Conservation (phyloP, 495 filamentous ascomycete species). For the Talaromyces adpressus region DNA sequence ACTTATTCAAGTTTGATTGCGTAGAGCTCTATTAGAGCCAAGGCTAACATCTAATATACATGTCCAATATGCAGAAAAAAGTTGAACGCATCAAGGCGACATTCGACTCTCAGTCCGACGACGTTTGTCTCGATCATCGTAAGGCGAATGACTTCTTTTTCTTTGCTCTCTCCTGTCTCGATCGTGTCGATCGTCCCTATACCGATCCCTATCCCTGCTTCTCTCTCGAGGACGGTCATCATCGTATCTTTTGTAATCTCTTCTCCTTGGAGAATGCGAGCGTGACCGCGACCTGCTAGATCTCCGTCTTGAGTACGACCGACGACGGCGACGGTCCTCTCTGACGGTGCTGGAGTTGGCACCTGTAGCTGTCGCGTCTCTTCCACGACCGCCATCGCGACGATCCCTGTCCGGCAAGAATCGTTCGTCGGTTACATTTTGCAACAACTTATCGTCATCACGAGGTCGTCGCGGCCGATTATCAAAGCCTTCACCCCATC, state of each 20-base stretch:
- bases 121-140: slow-evolving; percentile 61
- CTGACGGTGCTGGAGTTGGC: slow-evolving; percentile 44
- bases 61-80: background rate
- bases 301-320: slow-evolving; percentile 17
- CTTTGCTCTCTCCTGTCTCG: slow-evolving; percentile 29
- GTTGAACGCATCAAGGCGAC: background rate
- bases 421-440: slow-evolving; percentile 56
- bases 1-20: background rate
- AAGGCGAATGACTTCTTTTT: slow-evolving; percentile 60
- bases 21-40: background rate
- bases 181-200: slow-evolving; percentile 37
- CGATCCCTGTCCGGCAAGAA: slow-evolving; percentile 57
- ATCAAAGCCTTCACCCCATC: slow-evolving; percentile 61
- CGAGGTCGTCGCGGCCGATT: slow-evolving; percentile 29
- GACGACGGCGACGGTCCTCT: slow-evolving; percentile 21
- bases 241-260: slow-evolving; percentile 20
- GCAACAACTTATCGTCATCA: slow-evolving; percentile 28
- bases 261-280: slow-evolving; percentile 28
- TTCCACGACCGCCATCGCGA: slow-evolving; percentile 23
- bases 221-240: slow-evolving; percentile 23
- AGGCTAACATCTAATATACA: background rate
- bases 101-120: slow-evolving; percentile 45
- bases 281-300: slow-evolving; percentile 12
- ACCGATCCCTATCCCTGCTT: slow-evolving; percentile 33
- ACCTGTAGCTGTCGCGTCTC: slow-evolving; percentile 31